phyloP scores from a whole-genome alignment of 805 yeast species.

The Wickerhamomyces alni region DNA sequence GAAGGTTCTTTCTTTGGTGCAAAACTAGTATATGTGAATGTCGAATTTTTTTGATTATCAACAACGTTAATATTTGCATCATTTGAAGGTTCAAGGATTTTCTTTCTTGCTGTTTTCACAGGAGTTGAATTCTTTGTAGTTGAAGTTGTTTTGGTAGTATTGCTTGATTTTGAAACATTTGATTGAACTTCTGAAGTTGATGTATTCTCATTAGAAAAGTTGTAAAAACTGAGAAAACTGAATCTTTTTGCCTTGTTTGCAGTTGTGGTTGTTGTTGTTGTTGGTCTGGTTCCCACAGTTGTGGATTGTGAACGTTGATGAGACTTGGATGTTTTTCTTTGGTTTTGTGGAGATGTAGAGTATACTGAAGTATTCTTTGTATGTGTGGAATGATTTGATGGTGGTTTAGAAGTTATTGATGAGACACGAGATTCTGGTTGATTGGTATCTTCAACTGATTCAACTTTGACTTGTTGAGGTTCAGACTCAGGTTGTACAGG shows the following conservation, averaged over 20 bases:
- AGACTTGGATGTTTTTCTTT: conserved; percentile 5
- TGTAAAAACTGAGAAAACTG: conserved; percentile 34
- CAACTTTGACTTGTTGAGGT: background rate
- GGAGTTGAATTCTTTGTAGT: conserved; percentile 3
- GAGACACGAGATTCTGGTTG: conserved; percentile 5
- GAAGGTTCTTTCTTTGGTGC: conserved; percentile 49
- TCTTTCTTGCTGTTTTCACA: conserved; percentile 11
- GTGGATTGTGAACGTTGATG: background rate
- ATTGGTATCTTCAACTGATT: conserved; percentile 1
- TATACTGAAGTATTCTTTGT: conserved; percentile 11
- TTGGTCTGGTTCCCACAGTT: conserved; percentile 7
- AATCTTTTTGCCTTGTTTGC: conserved; percentile 30
- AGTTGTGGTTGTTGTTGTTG: conserved; percentile 4
- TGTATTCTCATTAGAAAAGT: conserved; percentile 4
- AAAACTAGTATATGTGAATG: conserved; percentile 20
- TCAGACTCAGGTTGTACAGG: conserved; percentile 2
- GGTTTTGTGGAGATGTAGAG: conserved; percentile 2
- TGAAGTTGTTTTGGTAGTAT: background rate
- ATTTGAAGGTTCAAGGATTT: conserved; percentile 21
- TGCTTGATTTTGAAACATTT: conserved; percentile 3
- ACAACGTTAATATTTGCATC: conserved; percentile 12
- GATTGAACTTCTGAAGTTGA: conserved; percentile 8
- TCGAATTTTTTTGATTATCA: conserved; percentile 10
- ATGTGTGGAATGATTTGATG: conserved; percentile 6
- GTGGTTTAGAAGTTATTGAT: conserved; percentile 12